A percentile compares a stretch with the other conserved stretches of the same genome.
These are phyloP conservation scores for Corymbia calophylla DNA, from an alignment of 441 rosid genomes.

Conservation along the genomic window DNA sequence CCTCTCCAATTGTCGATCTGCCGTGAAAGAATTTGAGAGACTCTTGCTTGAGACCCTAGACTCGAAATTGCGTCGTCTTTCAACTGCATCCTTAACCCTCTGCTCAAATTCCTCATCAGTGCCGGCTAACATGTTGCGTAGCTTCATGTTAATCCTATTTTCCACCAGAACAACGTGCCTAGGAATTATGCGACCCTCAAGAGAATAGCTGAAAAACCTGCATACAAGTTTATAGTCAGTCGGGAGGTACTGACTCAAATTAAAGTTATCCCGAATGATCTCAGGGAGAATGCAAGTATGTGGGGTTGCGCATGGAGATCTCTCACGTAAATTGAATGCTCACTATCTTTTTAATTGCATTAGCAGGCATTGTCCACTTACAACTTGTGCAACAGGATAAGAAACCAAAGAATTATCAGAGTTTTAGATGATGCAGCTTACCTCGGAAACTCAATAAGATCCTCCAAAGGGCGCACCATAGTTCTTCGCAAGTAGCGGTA, in stretches of 20 bases:
- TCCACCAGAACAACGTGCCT: slow-evolving; percentile 65
- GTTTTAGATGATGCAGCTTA: slow-evolving; percentile 7
- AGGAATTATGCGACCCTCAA: slow-evolving; percentile 76
- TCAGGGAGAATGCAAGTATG: neutral
- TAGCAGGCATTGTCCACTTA: neutral
- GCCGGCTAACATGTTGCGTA: slow-evolving; percentile 69
- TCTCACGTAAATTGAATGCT: neutral
- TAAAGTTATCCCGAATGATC: neutral
- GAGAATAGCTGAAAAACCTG: slow-evolving; percentile 93
- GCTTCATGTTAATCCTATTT: slow-evolving; percentile 69
- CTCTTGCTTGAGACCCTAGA: slow-evolving; percentile 11
- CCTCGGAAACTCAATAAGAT: slow-evolving; percentile 88
- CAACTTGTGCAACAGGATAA: neutral
- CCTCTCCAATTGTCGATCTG: neutral
- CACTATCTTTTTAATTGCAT: neutral
- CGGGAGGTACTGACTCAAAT: neutral
- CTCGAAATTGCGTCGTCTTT: slow-evolving; percentile 58
- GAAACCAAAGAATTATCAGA: neutral
- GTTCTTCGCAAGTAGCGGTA: slow-evolving; percentile 68
- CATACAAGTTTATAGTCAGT: slow-evolving; percentile 1
- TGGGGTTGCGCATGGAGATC: neutral
- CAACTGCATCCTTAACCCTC: slow-evolving; percentile 53
- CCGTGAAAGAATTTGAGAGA: neutral
- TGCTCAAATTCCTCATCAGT: slow-evolving; percentile 50
- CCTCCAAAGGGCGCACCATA: slow-evolving; percentile 80